Evolutionary conservation across 1,139 yeast genomes (phyloP), one percentile per base, ranked within the genome.

Genomic region (Protomyces inouyei): DNA sequence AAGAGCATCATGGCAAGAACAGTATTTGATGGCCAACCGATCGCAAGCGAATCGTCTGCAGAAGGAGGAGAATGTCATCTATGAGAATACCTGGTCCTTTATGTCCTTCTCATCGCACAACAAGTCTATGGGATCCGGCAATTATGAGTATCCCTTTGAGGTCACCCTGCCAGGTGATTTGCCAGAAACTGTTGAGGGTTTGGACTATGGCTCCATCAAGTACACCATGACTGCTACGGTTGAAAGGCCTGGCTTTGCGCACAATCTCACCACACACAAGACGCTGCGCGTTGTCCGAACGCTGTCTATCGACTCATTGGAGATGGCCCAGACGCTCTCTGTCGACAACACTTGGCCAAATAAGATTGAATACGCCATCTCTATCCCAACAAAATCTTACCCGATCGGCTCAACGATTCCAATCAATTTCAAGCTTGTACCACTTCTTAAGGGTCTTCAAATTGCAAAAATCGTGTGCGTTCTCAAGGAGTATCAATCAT

Each of bases 291-390:
- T 95, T 14, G 84, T 93, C n/a, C 81, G 98, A 69, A 93, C 98
- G 0, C 76, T 92, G 66, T 86, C 96, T 0, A 83, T 96, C 0
- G 98, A 92, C 75, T 84, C 96, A 0, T 83, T 89, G 1, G 98
- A 95, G 72, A 78, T 92, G 54, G 82, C 95, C 0, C 98, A 93
- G 75, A 90, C 98, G 0, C 88, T 91, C 64, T 91, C 96, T 0
- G 96, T 93, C 25, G 97, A 91, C 72, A 93, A 93, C 73, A 86
- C 93, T 0, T 95, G 99, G 99, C 98, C 98, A 2, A 79, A 84
- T 57, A 93, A 93, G 74, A 89, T 93, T 56, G 98, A 95, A 71
- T 93, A 93, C 75, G 83, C 93, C 1, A 83, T 93, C 64, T 87
- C 88, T 67, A 85, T 89, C 9, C 97, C 98, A 0, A 81, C 92